A percentile compares a stretch with the other conserved stretches of the same genome.
Evolutionary conservation across 495 filamentous ascomycete species (phyloP).

Genomic region (Penicillium roqueforti): DNA sequence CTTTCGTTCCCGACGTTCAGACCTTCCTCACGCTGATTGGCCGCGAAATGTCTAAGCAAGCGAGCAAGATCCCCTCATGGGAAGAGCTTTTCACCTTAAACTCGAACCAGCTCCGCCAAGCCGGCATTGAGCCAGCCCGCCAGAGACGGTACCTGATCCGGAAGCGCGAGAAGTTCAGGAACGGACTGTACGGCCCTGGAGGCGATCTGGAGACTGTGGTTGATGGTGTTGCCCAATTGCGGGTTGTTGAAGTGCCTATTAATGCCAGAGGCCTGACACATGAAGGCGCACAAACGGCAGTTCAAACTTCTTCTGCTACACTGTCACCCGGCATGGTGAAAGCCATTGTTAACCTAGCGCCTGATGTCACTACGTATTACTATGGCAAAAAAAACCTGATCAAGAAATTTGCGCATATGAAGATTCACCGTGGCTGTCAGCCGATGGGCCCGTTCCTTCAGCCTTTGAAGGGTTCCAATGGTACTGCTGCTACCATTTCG

Average conservation of each 20-base stretch:
- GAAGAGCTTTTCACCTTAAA: constrained; percentile 76
- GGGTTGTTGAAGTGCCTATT: constrained; percentile 59
- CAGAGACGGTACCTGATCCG: constrained; percentile 75
- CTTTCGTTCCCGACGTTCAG: constrained; percentile 80
- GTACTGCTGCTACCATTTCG: constrained; percentile 56
- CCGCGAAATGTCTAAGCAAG: constrained; percentile 74
- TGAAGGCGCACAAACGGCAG: background rate
- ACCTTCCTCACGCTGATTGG: constrained; percentile 94
- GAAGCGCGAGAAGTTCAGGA: constrained; percentile 79
- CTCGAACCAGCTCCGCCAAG: constrained; percentile 70
- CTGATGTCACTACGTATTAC: constrained; percentile 44
- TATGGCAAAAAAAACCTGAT: constrained; percentile 32
- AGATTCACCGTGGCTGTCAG: constrained; percentile 56
- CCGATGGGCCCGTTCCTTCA: constrained; percentile 70
- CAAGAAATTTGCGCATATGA: constrained; percentile 57
- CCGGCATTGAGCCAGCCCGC: constrained; percentile 83
- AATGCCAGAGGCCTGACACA: constrained; percentile 7
- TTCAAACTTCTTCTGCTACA: constrained; percentile 34
- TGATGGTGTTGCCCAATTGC: constrained; percentile 66
- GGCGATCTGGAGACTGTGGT: constrained; percentile 71
- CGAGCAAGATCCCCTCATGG: constrained; percentile 80
- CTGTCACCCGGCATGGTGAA: constrained; percentile 53
- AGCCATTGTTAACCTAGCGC: constrained; percentile 69
- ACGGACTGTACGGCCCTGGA: constrained; percentile 69
- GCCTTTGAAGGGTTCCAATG: constrained; percentile 57